phyloP scores from a whole-genome alignment of 441 rosid genomes.

The Erodium chrysanthum region DNA sequence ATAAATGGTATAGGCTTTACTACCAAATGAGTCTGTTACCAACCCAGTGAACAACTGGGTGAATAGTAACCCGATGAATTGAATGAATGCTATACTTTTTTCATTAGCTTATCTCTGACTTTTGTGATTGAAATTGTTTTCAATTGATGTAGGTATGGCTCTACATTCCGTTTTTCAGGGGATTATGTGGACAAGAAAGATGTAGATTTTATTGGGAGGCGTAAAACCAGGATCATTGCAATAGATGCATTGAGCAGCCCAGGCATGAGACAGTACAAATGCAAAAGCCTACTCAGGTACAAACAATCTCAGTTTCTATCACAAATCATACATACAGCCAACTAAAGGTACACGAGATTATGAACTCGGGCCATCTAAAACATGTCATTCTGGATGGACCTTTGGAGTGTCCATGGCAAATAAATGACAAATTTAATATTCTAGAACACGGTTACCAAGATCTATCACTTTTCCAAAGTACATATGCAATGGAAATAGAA shows the following conservation, averaged over 20 bases:
- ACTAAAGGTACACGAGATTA: background rate
- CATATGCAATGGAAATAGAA: background rate
- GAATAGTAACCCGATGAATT: too few species aligned
- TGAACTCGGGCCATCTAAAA: background rate
- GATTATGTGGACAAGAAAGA: constrained; percentile 52
- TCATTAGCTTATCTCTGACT: constrained; percentile 7
- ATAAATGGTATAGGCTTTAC: background rate
- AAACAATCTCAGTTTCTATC: constrained; percentile 10
- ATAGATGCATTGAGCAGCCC: constrained; percentile 73
- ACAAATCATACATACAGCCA: background rate
- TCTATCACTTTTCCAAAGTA: background rate
- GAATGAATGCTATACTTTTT: too few species aligned
- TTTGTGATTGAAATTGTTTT: constrained; percentile 14
- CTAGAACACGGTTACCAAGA: background rate
- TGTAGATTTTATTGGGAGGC: constrained; percentile 50
- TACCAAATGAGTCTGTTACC: background rate
- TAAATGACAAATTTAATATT: background rate
- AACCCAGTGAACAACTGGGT: too few species aligned
- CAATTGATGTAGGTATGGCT: constrained; percentile 59
- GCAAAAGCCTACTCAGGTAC: constrained; percentile 55
- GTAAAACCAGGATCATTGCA: constrained; percentile 56
- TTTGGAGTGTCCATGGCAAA: background rate
- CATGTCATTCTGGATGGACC: background rate
- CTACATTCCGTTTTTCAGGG: constrained; percentile 78
- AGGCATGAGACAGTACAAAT: constrained; percentile 47